Percentiles rank a stretch among this genome's conserved stretches.
Evolutionary conservation across 2,329 filamentous ascomycete species (phyloP).

Genomic region (Zymoseptoria tritici): DNA sequence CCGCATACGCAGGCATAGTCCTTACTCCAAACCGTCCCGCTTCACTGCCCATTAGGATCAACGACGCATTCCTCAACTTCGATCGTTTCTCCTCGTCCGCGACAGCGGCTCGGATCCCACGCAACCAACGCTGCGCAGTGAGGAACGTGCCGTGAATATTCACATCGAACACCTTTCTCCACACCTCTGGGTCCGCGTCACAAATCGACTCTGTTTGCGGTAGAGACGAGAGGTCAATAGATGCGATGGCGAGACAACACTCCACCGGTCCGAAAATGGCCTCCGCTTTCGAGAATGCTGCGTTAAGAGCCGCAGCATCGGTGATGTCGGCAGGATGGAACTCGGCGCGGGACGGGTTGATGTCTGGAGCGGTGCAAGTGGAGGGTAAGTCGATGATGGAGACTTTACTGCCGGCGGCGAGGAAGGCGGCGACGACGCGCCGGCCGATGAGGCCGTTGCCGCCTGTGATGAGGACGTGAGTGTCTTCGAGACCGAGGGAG

Average conservation of each 20-base stretch:
- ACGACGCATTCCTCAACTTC: constrained; percentile 30
- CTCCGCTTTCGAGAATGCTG: constrained; percentile 31
- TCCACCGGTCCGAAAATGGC: constrained; percentile 31
- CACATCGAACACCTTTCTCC: constrained; percentile 35
- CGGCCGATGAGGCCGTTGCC: constrained; percentile 36
- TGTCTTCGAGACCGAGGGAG: constrained; percentile 31
- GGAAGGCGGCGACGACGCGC: constrained; percentile 34
- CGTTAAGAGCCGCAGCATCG: constrained; percentile 27
- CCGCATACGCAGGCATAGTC: constrained; percentile 39
- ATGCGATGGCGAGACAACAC: constrained; percentile 39
- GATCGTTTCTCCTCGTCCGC: constrained; percentile 5
- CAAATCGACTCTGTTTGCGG: constrained; percentile 32
- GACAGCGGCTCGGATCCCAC: constrained; percentile 28
- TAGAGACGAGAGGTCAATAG: constrained; percentile 38
- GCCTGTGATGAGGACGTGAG: constrained; percentile 37
- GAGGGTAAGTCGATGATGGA: constrained; percentile 23
- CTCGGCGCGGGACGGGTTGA: not conserved
- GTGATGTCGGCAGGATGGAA: constrained; percentile 25
- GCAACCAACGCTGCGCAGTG: constrained; percentile 38
- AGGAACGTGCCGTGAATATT: constrained; percentile 41
- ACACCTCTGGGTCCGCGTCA: constrained; percentile 36
- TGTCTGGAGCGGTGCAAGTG: constrained; percentile 1
- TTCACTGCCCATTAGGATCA: constrained; percentile 42
- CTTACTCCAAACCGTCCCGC: constrained; percentile 39
- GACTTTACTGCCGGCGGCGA: constrained; percentile 38